Percentiles rank a stretch among this genome's conserved stretches.
phyloP scores from a whole-genome alignment of 2,329 filamentous ascomycete genomes.

The Zasmidium cellare region DNA sequence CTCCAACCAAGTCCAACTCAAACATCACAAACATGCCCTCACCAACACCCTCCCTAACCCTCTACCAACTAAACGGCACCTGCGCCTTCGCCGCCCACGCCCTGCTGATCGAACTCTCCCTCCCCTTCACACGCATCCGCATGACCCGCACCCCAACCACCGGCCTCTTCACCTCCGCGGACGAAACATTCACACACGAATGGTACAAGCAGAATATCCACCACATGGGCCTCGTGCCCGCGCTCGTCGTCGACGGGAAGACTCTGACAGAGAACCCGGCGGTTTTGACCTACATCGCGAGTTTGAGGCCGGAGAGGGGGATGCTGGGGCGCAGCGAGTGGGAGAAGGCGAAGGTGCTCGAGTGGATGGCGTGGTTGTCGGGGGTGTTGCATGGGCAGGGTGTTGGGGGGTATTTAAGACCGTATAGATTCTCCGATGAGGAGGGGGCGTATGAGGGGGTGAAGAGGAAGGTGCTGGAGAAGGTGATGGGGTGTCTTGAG shows the following conservation, averaged over 20 bases:
- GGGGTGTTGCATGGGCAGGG: background rate
- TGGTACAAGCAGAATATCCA: background rate
- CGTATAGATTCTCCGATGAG: background rate
- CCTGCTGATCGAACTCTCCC: slow-evolving; percentile 6
- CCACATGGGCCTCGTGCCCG: background rate
- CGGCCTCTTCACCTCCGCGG: background rate
- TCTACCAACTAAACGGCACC: too few relatives aligned
- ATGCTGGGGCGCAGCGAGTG: background rate
- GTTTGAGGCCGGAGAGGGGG: background rate
- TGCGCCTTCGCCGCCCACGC: slow-evolving; percentile 29
- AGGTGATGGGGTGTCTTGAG: background rate
- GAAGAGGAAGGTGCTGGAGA: background rate
- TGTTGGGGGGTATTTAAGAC: background rate
- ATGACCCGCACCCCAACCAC: background rate
- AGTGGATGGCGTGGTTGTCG: background rate
- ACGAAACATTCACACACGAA: background rate
- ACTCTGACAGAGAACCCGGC: background rate
- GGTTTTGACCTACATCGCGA: background rate
- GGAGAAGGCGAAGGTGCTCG: background rate
- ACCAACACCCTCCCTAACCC: too few relatives aligned
- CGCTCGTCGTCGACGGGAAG: background rate
- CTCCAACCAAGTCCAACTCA: too few relatives aligned
- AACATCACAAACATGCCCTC: too few relatives aligned
- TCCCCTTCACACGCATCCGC: background rate
- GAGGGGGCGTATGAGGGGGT: background rate